Base-by-base conservation (phyloP, 116 monocot species). In the Posidonia oceanica region DNA sequence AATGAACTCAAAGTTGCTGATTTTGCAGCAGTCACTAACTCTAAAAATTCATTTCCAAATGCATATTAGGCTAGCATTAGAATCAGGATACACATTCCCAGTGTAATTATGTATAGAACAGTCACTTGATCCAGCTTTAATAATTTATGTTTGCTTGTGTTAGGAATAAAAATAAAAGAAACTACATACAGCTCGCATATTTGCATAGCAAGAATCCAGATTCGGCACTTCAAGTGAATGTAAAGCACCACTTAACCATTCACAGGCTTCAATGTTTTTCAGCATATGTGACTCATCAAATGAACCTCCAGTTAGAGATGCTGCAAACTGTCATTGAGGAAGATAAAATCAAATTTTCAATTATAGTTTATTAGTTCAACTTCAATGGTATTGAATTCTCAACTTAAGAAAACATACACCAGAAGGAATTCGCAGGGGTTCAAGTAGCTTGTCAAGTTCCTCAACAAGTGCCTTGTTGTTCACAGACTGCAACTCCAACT, bases 401-500 rank as follows among this genome's bases (percentile, higher is more conserved):
- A 65, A 15, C 40, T 42, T 15, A 5, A 65, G 40, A 40, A 15
- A 70, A 21, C 64, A 69, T 75, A 88, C 99, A 86, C 93, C 90
- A 39, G 80, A 72, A 78, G 99, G 99, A 80, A 99, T 88, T 10
- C 79, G 88, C 74, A 99, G 66, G 15, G 79, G 77, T 64, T 88
- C 93, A 75, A 99, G 83, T 60, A 99, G 76, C 72, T 84, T 99
- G 68, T 99, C 93, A 56, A 99, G 86, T 76, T 99, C 99, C 78
- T 90, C 86, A 73, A 99, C 77, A 44, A 99, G 86, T 65, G 75
- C 74, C 72, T 84, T 76, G 72, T 93, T 90, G 76, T 85, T 99
- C 62, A 83, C 77, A 81, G 93, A 99, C 66, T 93, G 99, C 99
- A 99, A 81, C 77, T 99, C 99, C 76, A 99, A 77, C 71, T 86